Base-by-base conservation (phyloP, 1,284 basidiomycete genomes). In the Ganoderma sinense region DNA sequence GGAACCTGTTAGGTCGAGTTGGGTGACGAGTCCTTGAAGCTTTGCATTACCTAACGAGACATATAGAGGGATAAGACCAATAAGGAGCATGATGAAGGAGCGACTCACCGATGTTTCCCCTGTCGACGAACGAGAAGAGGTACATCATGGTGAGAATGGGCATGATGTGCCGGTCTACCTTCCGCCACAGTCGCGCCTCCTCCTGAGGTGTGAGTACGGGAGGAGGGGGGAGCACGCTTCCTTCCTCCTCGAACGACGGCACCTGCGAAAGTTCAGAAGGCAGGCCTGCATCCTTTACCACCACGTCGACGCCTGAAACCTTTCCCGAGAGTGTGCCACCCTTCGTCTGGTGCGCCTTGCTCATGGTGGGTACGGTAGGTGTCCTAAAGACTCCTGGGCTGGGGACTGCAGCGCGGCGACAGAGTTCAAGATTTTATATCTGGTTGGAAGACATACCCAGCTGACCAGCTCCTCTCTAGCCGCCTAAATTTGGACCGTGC, bases 1-100 rank as follows among this genome's bases (percentile, higher is more conserved):
- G 73, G 89, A 84, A 4, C 89, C 88, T 0, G 81, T 85, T 40
- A 92, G 80, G 65, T 87, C n/a, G 0, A 92, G 82, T 72, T 91
- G 84, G 0, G 79, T 83, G 7, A 77, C 74, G 1, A 91, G 78
- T 1, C 91, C 91, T 72, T 91, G 87, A 5, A 92, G 80, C 73
- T 84, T 88, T 0, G 91, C 91, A 71, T 92, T 92, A 56, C 89
- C 90, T 90, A 41, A 33, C 10, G 23, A 23, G 6, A 26, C n/a
- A n/a, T n/a, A n/a, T 23, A 26, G 14, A 53, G 14, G 26, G 48
- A 11, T 41, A 5, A 43, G n/a, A 10, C 18, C 43, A 45, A n/a
- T 13, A 26, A 31, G 23, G 10, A 62, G 0, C 60, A 29, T 1
- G 20, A 4, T 23, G 5, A 18, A 36, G 10, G 26, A 16, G 43